These are phyloP conservation scores for Tardiomyces blankii DNA, from an alignment of 1,139 yeast species.

Conservation along the genomic window DNA sequence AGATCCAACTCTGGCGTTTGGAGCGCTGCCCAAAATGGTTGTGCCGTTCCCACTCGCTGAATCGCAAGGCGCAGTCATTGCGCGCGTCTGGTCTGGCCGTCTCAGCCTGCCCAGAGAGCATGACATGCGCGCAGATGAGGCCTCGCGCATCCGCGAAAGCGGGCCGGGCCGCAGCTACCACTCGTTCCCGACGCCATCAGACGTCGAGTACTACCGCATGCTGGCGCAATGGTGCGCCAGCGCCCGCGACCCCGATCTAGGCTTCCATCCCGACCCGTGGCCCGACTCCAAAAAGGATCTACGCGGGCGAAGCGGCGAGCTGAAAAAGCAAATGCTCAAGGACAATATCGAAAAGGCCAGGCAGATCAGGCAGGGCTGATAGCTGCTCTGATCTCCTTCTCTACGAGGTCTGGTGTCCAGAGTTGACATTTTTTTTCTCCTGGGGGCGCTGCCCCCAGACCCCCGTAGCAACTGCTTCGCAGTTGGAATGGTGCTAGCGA, in stretches of 20 bases:
- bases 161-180: constrained; percentile 38
- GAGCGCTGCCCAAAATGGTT: constrained; percentile 41
- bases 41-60: constrained; percentile 53
- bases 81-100: constrained; percentile 43
- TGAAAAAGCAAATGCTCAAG: constrained; percentile 11
- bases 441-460: no score
- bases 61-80: constrained; percentile 44
- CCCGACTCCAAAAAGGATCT: constrained; percentile 9
- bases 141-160: constrained; percentile 22
- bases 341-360: constrained; percentile 8
- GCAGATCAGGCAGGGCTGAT: background rate
- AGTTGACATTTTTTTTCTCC: no score
- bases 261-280: constrained; percentile 20
- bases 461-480: no score
- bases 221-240: constrained; percentile 31
- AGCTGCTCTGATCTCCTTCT: no score
- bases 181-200: constrained; percentile 36
- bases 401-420: no score
- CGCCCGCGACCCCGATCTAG: constrained; percentile 17
- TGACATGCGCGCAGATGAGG: constrained; percentile 34
- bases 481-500: no score
- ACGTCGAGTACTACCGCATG: constrained; percentile 34
- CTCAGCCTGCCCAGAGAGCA: constrained; percentile 33
- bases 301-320: constrained; percentile 10
- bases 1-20: constrained; percentile 46